Evolutionary conservation across 1,284 basidiomycete genomes (phyloP).

Genomic region (Heterobasidion occidentale): DNA sequence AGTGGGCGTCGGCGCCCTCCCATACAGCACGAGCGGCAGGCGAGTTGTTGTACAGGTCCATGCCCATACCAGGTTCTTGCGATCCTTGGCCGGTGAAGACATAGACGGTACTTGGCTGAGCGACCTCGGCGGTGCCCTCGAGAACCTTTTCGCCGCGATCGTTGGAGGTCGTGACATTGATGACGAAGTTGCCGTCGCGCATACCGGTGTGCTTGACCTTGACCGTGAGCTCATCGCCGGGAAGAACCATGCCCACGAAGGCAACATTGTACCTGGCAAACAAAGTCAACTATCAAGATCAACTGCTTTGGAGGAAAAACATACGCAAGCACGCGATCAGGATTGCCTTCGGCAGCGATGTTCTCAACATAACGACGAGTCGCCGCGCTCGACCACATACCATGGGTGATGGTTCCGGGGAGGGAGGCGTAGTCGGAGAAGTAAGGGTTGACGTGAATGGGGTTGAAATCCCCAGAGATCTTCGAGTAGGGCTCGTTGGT

Average conservation of each 20-base stretch:
- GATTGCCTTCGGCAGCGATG: conserved; percentile 88
- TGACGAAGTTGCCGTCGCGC: conserved; percentile 88
- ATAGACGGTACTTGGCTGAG: conserved; percentile 89
- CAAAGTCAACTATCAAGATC: conserved; percentile 8
- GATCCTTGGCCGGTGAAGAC: conserved; percentile 99
- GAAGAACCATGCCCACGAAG: conserved; percentile 98
- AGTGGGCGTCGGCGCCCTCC: conserved; percentile 92
- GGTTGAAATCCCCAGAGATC: conserved; percentile 95
- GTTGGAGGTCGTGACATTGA: conserved; percentile 88
- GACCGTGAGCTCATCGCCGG: conserved; percentile 83
- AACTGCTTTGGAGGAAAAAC: conserved; percentile 21
- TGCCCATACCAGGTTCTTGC: conserved; percentile 98
- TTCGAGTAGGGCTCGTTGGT: conserved; percentile 95
- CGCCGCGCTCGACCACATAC: conserved; percentile 94
- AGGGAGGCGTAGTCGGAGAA: conserved; percentile 92
- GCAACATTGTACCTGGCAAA: conserved; percentile 72
- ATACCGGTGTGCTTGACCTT: conserved; percentile 88
- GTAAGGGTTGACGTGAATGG: conserved; percentile 98
- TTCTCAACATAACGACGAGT: conserved; percentile 92
- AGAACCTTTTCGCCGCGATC: conserved; percentile 85
- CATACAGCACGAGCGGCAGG: conserved; percentile 93
- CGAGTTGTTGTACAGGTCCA: conserved; percentile 94
- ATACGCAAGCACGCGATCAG: conserved; percentile 82
- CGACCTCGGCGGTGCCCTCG: conserved; percentile 88
- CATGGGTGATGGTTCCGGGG: conserved; percentile 96